Evolutionary conservation across 345 rosid genomes (phyloP).

Genomic region (Ceriops tagal): DNA sequence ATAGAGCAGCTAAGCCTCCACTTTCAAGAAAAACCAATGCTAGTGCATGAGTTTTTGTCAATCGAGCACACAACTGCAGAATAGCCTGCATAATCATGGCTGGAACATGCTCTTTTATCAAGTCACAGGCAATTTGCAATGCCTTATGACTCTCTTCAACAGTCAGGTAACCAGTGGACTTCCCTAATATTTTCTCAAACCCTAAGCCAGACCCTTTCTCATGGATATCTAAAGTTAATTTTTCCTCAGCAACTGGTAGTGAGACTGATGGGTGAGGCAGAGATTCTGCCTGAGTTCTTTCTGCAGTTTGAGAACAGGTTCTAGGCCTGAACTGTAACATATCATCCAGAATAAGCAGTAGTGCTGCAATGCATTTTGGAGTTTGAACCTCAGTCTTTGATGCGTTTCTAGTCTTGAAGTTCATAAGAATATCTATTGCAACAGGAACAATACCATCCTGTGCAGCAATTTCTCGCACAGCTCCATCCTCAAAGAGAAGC

Average conservation of each 20-base stretch:
- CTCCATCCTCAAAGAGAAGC: conserved; percentile 79
- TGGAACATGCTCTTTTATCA: conserved; percentile 80
- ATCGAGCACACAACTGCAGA: conserved; percentile 87
- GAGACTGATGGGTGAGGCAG: conserved; percentile 41
- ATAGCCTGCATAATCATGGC: conserved; percentile 93
- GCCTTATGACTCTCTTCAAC: conserved; percentile 70
- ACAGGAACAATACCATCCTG: conserved; percentile 60
- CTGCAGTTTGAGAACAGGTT: conserved; percentile 43
- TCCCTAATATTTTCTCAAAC: conserved; percentile 69
- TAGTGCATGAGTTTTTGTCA: conserved; percentile 75
- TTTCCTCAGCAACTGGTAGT: conserved; percentile 36
- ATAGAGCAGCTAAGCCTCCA: conserved; percentile 74
- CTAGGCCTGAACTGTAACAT: conserved; percentile 71
- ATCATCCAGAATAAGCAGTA: conserved; percentile 77
- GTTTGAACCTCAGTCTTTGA: conserved; percentile 47
- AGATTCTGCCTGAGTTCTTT: conserved; percentile 48
- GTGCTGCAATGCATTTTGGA: conserved; percentile 81
- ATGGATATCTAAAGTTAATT: conserved; percentile 38
- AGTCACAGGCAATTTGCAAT: conserved; percentile 59
- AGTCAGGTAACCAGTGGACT: conserved; percentile 72
- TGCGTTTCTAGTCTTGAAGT: conserved; percentile 54
- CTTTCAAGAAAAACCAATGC: conserved; percentile 83
- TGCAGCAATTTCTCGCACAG: conserved; percentile 72
- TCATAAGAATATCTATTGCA: conserved; percentile 62
- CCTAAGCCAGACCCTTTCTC: conserved; percentile 43